Base-by-base conservation (phyloP, 202 grass and related monocot genomes). In the Eragrostis tef region DNA sequence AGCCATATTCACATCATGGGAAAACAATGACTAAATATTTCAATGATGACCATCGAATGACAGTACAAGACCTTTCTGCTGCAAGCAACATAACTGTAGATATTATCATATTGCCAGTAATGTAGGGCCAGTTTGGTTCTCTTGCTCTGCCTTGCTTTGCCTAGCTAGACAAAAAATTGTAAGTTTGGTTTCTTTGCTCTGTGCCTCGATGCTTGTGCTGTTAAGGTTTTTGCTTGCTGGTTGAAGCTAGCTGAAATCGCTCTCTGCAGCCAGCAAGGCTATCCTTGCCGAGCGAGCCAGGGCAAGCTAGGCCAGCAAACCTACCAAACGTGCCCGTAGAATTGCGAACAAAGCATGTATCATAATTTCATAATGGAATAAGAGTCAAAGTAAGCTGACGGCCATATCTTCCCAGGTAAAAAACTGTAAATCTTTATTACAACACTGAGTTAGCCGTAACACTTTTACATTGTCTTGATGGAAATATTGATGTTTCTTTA, bases 321-420 rank as follows among this genome's bases (percentile, higher is more conserved):
- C 29, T 31, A 31, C 29, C 3, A 31, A 31, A 31, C 29, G 3
- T 31, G 29, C 29, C 29, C 29, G n/a, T n/a, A 22, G 51, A 21
- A 9, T 54, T 74, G 21, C 67, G 52, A 7, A 54, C 27, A 15
- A 26, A 31, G 9, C 60, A 47, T 26, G 10, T 44, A 52, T 79
- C 1, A 34, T 25, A 13, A 22, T 3, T 31, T 34, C 59, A 70
- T 75, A 75, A 46, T 27, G 53, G 7, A 76, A 61, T 76, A 76
- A 24, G 27, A 61, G 56, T 76, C 73, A 46, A 75, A 76, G 15
- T 31, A 79, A 66, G 12, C 27, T 67, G 4, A 52, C 46, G 22
- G 4, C 11, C 12, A 24, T 64, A 16, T 6, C 53, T 60, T 79
- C 7, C 27, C 1, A 52, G 61, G 11, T 45, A 62, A 79, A 51